Percentiles rank a stretch among this genome's conserved stretches.
phyloP scores from a whole-genome alignment of 1,284 basidiomycete species.

The Earliella scabrosa region DNA sequence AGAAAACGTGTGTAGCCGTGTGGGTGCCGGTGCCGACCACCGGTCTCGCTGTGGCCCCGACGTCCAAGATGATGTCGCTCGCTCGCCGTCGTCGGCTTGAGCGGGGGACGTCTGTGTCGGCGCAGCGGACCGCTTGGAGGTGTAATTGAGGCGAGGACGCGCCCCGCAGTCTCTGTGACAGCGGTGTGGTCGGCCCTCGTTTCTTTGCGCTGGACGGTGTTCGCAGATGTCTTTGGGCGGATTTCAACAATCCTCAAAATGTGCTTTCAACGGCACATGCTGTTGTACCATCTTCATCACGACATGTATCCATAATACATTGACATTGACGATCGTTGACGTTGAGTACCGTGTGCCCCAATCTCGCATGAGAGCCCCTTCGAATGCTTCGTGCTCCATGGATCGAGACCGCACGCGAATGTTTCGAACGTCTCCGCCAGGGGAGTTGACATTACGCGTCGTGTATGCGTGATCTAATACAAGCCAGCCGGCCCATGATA shows the following conservation, averaged over 20 bases:
- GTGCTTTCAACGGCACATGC: conserved; percentile 35
- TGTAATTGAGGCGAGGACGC: conserved; percentile 14
- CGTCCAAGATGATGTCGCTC: conserved; percentile 5
- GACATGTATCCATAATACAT: conserved; percentile 18
- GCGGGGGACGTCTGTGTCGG: conserved; percentile 7
- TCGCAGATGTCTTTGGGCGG: conserved; percentile 28
- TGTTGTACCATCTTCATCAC: conserved; percentile 17
- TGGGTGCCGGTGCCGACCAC: conserved; percentile 22
- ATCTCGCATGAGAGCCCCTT: too few species aligned
- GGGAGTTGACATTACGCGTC: too few species aligned
- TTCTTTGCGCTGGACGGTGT: conserved; percentile 15
- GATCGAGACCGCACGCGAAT: too few species aligned
- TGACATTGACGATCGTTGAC: conserved; percentile 9
- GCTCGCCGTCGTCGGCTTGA: neutral
- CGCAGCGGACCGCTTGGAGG: conserved; percentile 12
- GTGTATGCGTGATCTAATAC: too few species aligned
- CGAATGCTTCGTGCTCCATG: too few species aligned
- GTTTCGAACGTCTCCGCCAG: too few species aligned
- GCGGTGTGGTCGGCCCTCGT: conserved; percentile 8
- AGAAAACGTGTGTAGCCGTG: conserved; percentile 28
- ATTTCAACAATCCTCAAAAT: conserved; percentile 41
- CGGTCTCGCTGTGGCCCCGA: conserved; percentile 6
- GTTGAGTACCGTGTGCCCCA: too few species aligned
- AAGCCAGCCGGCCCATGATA: too few species aligned
- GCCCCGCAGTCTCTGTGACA: conserved; percentile 7